Conservation (phyloP, 345 rosid species). For the Hypericum androsaemum region DNA sequence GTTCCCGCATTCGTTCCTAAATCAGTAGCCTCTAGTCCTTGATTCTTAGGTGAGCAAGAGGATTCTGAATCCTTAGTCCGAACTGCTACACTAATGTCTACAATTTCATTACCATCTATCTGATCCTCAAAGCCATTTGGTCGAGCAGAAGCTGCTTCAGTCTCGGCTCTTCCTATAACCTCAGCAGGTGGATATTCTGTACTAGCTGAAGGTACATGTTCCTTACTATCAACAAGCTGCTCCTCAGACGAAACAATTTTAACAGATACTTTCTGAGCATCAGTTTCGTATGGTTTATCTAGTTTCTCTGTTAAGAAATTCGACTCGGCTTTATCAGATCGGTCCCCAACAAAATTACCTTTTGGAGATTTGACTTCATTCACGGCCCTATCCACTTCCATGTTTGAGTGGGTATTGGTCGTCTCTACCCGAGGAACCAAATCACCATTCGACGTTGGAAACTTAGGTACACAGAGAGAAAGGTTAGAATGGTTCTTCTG, state of each 20-base stretch:
- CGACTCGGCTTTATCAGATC: conserved; percentile 29
- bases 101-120: conserved; percentile 35
- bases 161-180: conserved; percentile 28
- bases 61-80: conserved; percentile 53
- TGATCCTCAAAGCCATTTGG: conserved; percentile 35
- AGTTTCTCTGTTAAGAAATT: conserved; percentile 25
- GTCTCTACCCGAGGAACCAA: conserved; percentile 30
- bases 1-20: conserved; percentile 27
- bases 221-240: conserved; percentile 32
- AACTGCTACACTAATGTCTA: conserved; percentile 25
- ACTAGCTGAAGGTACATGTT: conserved; percentile 30
- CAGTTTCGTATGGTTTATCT: conserved; percentile 21
- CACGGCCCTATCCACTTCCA: conserved; percentile 37
- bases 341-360: conserved; percentile 27
- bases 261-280: conserved; percentile 20
- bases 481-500: conserved; percentile 45
- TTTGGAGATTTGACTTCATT: conserved; percentile 30
- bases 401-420: conserved; percentile 33
- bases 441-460: conserved; percentile 51
- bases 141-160: conserved; percentile 26
- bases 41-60: conserved; percentile 45
- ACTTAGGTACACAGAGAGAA: conserved; percentile 35
- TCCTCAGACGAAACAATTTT: conserved; percentile 33
- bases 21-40: conserved; percentile 39
- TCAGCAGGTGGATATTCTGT: conserved; percentile 27